These are phyloP conservation scores for Diplodia mutila DNA, from an alignment of 2,329 filamentous ascomycete genomes.

Conservation along the genomic window DNA sequence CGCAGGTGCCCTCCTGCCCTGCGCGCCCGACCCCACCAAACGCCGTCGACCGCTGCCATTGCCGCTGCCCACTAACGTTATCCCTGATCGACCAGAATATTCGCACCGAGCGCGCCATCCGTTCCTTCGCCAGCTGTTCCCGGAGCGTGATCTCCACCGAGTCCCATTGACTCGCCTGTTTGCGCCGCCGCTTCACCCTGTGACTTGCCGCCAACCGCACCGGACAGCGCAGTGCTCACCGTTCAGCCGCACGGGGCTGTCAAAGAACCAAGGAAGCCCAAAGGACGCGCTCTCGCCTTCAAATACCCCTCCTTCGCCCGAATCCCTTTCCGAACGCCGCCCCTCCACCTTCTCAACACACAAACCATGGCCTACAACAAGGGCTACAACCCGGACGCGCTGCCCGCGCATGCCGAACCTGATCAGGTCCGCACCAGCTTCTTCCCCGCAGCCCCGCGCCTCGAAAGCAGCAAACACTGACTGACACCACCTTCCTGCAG, in stretches of 20 bases:
- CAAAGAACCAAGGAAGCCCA: conserved; percentile 7
- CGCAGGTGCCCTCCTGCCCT: conserved; percentile 8
- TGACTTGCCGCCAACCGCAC: conserved; percentile 6
- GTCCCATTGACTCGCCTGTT: conserved; percentile 10
- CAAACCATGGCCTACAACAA: conserved; percentile 86
- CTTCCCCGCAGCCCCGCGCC: conserved; percentile 2
- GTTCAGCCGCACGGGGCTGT: conserved; percentile 25
- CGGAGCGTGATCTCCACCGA: not conserved
- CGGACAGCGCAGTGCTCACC: conserved; percentile 18
- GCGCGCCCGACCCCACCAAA: conserved; percentile 25
- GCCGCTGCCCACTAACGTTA: not conserved
- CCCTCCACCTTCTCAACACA: not conserved
- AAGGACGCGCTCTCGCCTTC: conserved; percentile 6
- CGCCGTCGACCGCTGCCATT: conserved; percentile 8
- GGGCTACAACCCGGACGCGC: conserved; percentile 89
- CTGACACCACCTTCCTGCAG: conserved; percentile 37
- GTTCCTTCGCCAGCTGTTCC: not conserved
- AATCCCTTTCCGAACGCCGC: not conserved
- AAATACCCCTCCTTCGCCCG: conserved; percentile 11
- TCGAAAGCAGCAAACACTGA: conserved; percentile 26
- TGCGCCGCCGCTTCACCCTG: conserved; percentile 6
- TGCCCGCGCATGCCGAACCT: conserved; percentile 86
- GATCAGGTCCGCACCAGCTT: conserved; percentile 61
- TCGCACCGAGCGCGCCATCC: not conserved
- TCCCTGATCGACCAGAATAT: conserved; percentile 23